These are phyloP conservation scores for Heterobasidion occidentale DNA, from an alignment of 1,284 basidiomycete genomes.

Conservation along the genomic window DNA sequence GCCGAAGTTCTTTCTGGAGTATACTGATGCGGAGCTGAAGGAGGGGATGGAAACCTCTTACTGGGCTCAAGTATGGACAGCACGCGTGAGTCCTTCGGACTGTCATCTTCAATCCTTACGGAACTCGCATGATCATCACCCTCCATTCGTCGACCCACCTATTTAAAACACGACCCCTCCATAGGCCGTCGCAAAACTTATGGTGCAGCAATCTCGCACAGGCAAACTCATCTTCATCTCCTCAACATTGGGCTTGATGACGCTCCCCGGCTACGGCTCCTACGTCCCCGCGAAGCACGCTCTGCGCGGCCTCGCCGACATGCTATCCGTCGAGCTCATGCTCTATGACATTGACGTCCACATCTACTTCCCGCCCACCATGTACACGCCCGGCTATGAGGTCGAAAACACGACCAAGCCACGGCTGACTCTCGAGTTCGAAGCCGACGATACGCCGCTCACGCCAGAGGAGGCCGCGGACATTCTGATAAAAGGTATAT, in stretches of 20 bases:
- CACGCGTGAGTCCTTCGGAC: slow-evolving; percentile 45
- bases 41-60: slow-evolving; percentile 57
- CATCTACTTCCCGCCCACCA: slow-evolving; percentile 84
- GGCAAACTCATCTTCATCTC: slow-evolving; percentile 79
- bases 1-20: slow-evolving; percentile 71
- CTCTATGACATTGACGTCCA: slow-evolving; percentile 80
- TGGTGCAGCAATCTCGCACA: slow-evolving; percentile 51
- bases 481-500: slow-evolving; percentile 55
- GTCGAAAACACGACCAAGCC: slow-evolving; percentile 84
- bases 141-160: neutral
- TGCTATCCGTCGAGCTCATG: slow-evolving; percentile 75
- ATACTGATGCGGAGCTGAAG: slow-evolving; percentile 50
- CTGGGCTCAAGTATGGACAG: slow-evolving; percentile 73
- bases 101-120: too few species aligned
- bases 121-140: neutral
- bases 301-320: slow-evolving; percentile 72
- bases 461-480: slow-evolving; percentile 63
- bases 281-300: slow-evolving; percentile 92
- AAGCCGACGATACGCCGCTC: slow-evolving; percentile 67
- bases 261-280: slow-evolving; percentile 76
- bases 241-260: slow-evolving; percentile 77
- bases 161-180: too few species aligned
- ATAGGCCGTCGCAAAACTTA: slow-evolving; percentile 46
- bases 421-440: slow-evolving; percentile 71
- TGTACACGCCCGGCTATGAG: slow-evolving; percentile 75